Conservation (phyloP, 2,329 filamentous ascomycete genomes). For the Pseudonectria foliicola region DNA sequence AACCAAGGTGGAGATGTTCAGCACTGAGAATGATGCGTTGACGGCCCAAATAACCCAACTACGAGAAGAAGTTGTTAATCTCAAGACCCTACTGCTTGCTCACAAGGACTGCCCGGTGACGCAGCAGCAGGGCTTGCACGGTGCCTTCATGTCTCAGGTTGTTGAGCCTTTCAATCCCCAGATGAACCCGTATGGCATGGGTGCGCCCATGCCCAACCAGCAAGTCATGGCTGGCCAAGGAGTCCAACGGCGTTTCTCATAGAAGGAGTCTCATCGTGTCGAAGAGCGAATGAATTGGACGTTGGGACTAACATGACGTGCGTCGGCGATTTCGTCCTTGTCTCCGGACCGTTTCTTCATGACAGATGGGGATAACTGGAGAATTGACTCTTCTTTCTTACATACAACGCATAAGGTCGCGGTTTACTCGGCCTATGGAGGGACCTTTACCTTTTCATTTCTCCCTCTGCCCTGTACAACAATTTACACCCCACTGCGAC, state of each 20-base stretch:
- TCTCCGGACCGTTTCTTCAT: not conserved
- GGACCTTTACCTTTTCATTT: conserved; percentile 8
- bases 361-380: no score
- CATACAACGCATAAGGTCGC: no score
- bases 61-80: conserved; percentile 86
- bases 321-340: conserved; percentile 15
- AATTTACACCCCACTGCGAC: conserved; percentile 18
- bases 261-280: conserved; percentile 22
- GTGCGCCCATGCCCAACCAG: conserved; percentile 42
- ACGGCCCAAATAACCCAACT: conserved; percentile 76
- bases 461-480: conserved; percentile 23
- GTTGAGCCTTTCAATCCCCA: conserved; percentile 49
- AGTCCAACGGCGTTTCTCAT: conserved; percentile 51
- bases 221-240: conserved; percentile 50
- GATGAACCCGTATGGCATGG: conserved; percentile 55
- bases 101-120: conserved; percentile 96
- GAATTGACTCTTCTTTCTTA: no score
- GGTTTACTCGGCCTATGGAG: no score
- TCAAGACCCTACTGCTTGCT: conserved; percentile 85
- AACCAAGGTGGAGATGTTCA: conserved; percentile 88
- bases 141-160: conserved; percentile 48
- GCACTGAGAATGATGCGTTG: conserved; percentile 82
- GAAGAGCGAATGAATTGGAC: not conserved
- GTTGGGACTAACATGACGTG: not conserved
- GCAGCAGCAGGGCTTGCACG: conserved; percentile 65